Conservation (phyloP, 257 asterid species). For the Solanum pennellii region DNA sequence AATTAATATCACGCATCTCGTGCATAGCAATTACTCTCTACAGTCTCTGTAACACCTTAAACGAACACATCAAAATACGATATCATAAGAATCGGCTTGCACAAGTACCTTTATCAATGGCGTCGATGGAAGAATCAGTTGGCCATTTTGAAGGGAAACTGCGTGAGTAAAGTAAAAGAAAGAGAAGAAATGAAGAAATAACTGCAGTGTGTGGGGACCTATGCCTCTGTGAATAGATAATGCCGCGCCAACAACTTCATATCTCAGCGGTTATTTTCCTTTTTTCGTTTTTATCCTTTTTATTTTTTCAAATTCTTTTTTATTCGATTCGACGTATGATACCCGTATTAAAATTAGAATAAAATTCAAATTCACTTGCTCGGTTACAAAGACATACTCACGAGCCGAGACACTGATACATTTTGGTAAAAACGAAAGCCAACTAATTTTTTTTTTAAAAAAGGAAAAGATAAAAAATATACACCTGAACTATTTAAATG, state of each 20-base stretch:
- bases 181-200: neutral
- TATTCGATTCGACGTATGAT: no score
- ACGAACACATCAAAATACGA: neutral
- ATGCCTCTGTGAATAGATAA: neutral
- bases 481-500: no score
- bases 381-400: no score
- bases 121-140: neutral
- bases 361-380: no score
- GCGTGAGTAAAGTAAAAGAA: neutral
- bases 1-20: neutral
- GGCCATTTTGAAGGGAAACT: neutral
- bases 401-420: no score
- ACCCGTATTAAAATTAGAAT: accelerated
- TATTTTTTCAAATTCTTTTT: no score
- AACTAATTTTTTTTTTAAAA: no score
- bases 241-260: neutral
- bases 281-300: no score
- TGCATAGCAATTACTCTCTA: neutral
- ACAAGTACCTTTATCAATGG: neutral
- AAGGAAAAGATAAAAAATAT: no score
- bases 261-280: neutral
- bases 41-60: neutral
- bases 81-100: neutral
- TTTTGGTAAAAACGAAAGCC: no score
- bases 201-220: neutral